Evolutionary conservation across 2,329 filamentous ascomycete species (phyloP).

Genomic region (Talaromyces sp.): DNA sequence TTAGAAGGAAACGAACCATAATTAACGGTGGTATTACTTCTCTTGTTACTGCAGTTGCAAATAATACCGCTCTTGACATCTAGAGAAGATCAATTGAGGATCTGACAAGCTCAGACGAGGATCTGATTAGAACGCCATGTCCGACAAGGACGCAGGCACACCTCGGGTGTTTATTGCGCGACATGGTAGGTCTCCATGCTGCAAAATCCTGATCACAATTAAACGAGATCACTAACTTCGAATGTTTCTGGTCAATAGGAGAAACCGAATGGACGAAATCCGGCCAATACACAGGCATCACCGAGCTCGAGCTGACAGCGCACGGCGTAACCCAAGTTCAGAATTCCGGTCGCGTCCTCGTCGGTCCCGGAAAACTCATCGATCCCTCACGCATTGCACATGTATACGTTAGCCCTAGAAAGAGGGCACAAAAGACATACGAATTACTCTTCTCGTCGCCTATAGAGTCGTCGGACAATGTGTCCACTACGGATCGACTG

Average conservation of each 20-base stretch:
- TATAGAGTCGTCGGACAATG: conserved; percentile 27
- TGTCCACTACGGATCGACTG: conserved; percentile 53
- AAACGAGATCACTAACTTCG: background rate
- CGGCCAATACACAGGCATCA: conserved; percentile 49
- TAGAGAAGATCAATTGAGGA: background rate
- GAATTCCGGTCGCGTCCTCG: conserved; percentile 46
- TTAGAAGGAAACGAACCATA: background rate
- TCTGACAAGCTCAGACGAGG: background rate
- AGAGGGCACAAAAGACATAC: conserved; percentile 51
- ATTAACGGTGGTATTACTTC: background rate
- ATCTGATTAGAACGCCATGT: conserved; percentile 28
- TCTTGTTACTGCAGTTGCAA: background rate
- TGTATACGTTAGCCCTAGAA: conserved; percentile 53
- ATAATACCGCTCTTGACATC: too few relatives aligned
- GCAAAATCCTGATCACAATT: background rate
- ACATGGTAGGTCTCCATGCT: conserved; percentile 31
- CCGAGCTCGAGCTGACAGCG: conserved; percentile 45
- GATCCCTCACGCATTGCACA: conserved; percentile 50
- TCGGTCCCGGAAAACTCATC: conserved; percentile 53
- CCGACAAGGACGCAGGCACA: conserved; percentile 39
- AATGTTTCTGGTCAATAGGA: background rate
- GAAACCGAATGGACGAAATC: conserved; percentile 52
- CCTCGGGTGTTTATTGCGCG: conserved; percentile 42
- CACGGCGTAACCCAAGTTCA: conserved; percentile 48
- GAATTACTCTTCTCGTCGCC: conserved; percentile 41